Conservation (phyloP, 345 rosid species). For the Psidium friedrichsthalianum region DNA sequence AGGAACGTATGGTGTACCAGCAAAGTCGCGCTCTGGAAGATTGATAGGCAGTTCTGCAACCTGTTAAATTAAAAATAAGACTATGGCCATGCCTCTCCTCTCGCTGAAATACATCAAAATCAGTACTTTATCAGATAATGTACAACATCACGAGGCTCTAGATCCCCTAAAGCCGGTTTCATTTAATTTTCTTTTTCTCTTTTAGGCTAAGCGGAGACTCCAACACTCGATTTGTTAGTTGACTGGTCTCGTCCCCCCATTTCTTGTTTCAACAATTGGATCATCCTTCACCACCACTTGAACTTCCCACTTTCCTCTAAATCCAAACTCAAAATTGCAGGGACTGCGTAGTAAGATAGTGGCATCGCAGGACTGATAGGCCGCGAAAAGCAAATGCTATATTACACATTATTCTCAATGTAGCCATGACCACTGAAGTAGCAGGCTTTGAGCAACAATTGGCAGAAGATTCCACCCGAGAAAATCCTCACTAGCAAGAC, state of each 20-base stretch:
- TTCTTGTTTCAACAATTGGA: background rate
- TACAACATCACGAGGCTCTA: background rate
- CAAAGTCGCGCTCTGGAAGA: slow-evolving; percentile 62
- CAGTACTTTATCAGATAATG: background rate
- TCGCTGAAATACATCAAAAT: background rate
- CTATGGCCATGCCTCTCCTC: background rate
- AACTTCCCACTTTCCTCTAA: background rate
- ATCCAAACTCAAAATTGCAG: background rate
- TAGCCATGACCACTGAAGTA: background rate
- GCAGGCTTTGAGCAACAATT: background rate
- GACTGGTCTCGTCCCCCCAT: background rate
- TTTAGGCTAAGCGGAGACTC: background rate
- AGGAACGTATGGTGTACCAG: slow-evolving; percentile 70
- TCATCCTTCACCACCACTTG: background rate
- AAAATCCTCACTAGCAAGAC: background rate
- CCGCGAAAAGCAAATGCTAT: background rate
- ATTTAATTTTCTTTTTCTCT: background rate
- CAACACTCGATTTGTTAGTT: background rate
- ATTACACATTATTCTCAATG: background rate
- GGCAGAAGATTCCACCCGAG: background rate
- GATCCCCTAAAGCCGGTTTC: background rate
- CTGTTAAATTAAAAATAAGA: background rate
- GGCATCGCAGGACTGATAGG: background rate
- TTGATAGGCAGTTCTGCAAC: background rate
- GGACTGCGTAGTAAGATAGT: background rate